These are phyloP conservation scores for Arbutus unedo DNA, from an alignment of 148 eudicot genomes.

Conservation along the genomic window DNA sequence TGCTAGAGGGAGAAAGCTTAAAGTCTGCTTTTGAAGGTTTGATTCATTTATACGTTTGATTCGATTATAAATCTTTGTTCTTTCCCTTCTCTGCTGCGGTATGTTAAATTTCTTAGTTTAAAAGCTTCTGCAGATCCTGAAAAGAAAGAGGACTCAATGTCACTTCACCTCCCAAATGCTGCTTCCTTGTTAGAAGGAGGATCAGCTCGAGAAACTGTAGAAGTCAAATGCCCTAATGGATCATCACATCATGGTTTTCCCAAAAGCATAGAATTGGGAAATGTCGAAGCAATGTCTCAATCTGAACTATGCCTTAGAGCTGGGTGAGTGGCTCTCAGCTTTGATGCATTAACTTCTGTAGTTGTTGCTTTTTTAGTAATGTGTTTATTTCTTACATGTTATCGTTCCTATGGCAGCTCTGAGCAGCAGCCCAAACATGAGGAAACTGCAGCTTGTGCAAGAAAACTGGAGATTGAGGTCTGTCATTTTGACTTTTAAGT, in stretches of 20 bases:
- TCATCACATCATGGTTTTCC: slow-evolving; percentile 22
- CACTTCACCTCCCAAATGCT: slow-evolving; percentile 16
- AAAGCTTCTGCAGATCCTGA: slow-evolving; percentile 13
- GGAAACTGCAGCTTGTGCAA: slow-evolving; percentile 13
- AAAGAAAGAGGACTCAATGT: slow-evolving; percentile 26
- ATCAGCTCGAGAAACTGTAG: slow-evolving; percentile 20
- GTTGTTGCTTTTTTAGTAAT: background rate
- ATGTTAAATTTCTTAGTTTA: background rate
- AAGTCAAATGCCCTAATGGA: slow-evolving; percentile 18
- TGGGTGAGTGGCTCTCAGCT: slow-evolving; percentile 19
- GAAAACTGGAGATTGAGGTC: slow-evolving; percentile 22
- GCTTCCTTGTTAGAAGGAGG: slow-evolving; percentile 8
- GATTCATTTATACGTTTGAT: background rate
- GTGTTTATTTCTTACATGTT: background rate
- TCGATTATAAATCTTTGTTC: background rate
- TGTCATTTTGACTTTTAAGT: slow-evolving; percentile 14
- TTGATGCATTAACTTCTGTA: background rate
- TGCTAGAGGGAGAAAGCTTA: slow-evolving; percentile 20
- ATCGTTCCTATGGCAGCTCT: slow-evolving; percentile 18
- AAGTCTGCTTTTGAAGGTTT: slow-evolving; percentile 36
- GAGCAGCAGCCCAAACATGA: slow-evolving; percentile 20
- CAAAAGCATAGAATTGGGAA: slow-evolving; percentile 18
- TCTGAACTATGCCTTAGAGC: slow-evolving; percentile 19
- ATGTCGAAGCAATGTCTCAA: slow-evolving; percentile 21
- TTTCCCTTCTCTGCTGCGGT: slow-evolving; percentile 2